Conservation (phyloP, 352 stramenopile species). For the Phytophthora fragariae region DNA sequence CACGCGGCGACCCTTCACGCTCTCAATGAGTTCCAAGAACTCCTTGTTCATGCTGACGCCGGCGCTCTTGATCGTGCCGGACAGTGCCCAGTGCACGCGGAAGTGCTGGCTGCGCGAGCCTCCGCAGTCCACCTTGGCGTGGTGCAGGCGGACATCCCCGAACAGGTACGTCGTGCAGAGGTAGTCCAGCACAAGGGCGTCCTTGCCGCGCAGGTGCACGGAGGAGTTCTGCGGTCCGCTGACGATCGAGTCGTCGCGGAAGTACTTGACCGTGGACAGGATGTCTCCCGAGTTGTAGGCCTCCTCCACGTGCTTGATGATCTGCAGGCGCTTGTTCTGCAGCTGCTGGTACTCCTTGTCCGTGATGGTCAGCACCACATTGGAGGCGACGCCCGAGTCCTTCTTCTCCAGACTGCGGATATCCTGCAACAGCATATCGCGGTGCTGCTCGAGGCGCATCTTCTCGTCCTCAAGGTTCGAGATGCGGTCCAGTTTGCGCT, state of each 20-base stretch:
- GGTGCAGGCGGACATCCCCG: constrained; percentile 73
- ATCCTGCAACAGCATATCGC: constrained; percentile 88
- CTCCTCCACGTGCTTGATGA: constrained; percentile 84
- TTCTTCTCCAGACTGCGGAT: constrained; percentile 87
- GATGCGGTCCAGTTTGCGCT: constrained; percentile 88
- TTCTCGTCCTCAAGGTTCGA: constrained; percentile 90
- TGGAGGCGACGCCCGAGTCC: constrained; percentile 54
- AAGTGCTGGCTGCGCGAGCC: constrained; percentile 87
- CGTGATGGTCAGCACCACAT: constrained; percentile 70
- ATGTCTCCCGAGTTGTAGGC: constrained; percentile 87
- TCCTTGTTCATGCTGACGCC: constrained; percentile 91
- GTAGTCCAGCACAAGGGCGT: constrained; percentile 89
- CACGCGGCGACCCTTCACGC: constrained; percentile 78
- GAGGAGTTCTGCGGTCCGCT: constrained; percentile 88
- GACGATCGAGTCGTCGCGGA: constrained; percentile 90
- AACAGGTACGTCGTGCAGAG: constrained; percentile 88
- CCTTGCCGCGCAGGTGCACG: constrained; percentile 81
- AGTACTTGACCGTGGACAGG: constrained; percentile 76
- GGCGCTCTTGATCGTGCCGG: constrained; percentile 74
- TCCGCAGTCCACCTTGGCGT: constrained; percentile 86
- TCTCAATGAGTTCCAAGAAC: constrained; percentile 87
- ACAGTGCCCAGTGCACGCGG: constrained; percentile 86
- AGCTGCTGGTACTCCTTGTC: constrained; percentile 84
- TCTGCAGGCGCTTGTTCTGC: constrained; percentile 76
- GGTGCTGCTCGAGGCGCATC: constrained; percentile 86